Conservation (phyloP, 257 asterid species). For the Voacanga thouarsii region DNA sequence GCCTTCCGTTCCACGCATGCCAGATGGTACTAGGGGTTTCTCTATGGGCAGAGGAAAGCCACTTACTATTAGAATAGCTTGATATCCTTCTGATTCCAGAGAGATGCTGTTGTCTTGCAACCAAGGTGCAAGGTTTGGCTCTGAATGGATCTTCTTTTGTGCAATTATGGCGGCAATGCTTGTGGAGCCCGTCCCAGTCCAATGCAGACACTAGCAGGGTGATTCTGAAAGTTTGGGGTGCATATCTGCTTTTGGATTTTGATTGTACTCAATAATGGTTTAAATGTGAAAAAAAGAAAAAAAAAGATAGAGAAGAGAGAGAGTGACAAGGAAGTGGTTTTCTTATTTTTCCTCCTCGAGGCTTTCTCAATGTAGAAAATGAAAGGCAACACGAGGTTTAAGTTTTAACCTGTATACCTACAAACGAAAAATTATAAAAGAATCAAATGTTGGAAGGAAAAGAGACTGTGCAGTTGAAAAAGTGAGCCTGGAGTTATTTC, state of each 20-base stretch:
- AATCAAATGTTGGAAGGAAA: not conserved
- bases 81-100: conserved; percentile 11
- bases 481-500: no score
- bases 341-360: not conserved
- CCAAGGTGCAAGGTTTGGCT: conserved; percentile 21
- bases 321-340: not conserved
- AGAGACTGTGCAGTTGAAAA: no score
- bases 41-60: conserved; percentile 93
- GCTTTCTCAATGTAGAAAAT: conserved; percentile 7
- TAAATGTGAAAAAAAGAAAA: no score
- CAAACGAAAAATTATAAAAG: not conserved
- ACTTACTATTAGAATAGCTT: conserved; percentile 39
- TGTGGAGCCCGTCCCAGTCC: not conserved
- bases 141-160: conserved; percentile 12
- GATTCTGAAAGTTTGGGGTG: conserved; percentile 2
- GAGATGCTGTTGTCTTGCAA: conserved; percentile 5
- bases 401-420: not conserved
- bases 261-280: not conserved
- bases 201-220: not conserved
- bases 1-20: conserved; percentile 84
- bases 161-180: conserved; percentile 11
- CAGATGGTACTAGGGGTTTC: conserved; percentile 93
- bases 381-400: not conserved
- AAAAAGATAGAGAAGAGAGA: no score
- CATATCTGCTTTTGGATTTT: not conserved